Evolutionary conservation across 1,284 basidiomycete species (phyloP).

Genomic region (Fomitopsis pinicola): DNA sequence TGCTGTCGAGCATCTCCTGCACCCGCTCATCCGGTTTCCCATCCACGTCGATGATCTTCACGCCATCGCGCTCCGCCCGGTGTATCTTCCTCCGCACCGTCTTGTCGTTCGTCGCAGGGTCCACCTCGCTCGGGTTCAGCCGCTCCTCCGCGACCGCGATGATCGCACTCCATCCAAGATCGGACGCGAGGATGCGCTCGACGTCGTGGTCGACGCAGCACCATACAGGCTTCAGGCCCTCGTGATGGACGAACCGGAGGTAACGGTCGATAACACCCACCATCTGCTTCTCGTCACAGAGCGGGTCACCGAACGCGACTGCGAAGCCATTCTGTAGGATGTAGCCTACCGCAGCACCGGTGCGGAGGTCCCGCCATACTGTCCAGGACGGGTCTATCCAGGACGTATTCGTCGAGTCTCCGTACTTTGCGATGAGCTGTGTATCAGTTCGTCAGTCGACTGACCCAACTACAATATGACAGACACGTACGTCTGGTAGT

Average conservation of each 20-base stretch:
- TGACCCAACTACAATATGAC: neutral
- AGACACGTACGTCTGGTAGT: slow-evolving; percentile 27
- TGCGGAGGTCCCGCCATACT: slow-evolving; percentile 44
- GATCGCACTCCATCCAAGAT: slow-evolving; percentile 46
- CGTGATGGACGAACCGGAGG: slow-evolving; percentile 32
- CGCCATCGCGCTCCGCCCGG: slow-evolving; percentile 43
- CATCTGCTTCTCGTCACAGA: slow-evolving; percentile 41
- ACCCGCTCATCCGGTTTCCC: slow-evolving; percentile 37
- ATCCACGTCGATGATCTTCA: slow-evolving; percentile 36
- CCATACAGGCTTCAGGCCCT: slow-evolving; percentile 49
- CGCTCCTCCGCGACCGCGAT: slow-evolving; percentile 50
- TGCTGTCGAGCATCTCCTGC: slow-evolving; percentile 33
- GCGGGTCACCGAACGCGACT: slow-evolving; percentile 45
- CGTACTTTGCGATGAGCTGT: slow-evolving; percentile 49
- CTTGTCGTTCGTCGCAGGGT: slow-evolving; percentile 37
- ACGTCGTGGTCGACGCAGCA: slow-evolving; percentile 40
- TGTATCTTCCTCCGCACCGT: slow-evolving; percentile 44
- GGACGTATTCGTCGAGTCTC: slow-evolving; percentile 51
- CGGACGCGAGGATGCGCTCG: slow-evolving; percentile 42
- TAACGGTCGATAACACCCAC: slow-evolving; percentile 38
- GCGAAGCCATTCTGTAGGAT: slow-evolving; percentile 33
- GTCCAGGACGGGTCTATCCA: slow-evolving; percentile 54
- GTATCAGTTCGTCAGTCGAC: neutral
- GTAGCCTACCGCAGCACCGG: slow-evolving; percentile 47
- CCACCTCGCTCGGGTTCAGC: slow-evolving; percentile 38